Percentiles rank a stretch among this genome's conserved stretches.
phyloP scores from a whole-genome alignment of 495 filamentous ascomycete species.

The Tuber borchii region DNA sequence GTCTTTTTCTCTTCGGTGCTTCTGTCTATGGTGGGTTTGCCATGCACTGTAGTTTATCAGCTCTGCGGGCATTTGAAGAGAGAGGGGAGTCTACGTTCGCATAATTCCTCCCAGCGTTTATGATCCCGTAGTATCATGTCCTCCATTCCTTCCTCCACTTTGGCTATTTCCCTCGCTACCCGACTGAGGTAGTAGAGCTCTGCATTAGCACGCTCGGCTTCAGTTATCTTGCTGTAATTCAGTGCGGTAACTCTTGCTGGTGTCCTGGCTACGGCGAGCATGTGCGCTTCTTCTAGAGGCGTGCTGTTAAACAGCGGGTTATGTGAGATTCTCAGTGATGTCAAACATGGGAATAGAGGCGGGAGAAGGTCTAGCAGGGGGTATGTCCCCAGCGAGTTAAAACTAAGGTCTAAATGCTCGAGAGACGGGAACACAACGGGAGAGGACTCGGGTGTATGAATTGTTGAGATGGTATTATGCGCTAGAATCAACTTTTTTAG shows the following conservation, averaged over 20 bases:
- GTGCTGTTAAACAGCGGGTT: slow-evolving; percentile 63
- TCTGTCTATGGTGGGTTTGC: slow-evolving; percentile 51
- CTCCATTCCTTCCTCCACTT: slow-evolving; percentile 51
- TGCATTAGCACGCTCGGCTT: slow-evolving; percentile 69
- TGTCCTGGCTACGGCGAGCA: slow-evolving; percentile 78
- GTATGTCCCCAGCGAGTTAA: slow-evolving; percentile 69
- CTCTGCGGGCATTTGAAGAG: neutral
- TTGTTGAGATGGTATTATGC: slow-evolving; percentile 49
- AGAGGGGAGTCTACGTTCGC: slow-evolving; percentile 43
- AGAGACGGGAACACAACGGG: slow-evolving; percentile 45
- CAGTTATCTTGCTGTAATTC: slow-evolving; percentile 70
- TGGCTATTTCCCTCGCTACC: slow-evolving; percentile 67
- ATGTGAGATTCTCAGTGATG: slow-evolving; percentile 65
- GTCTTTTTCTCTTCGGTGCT: slow-evolving; percentile 48
- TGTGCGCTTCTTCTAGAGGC: slow-evolving; percentile 67
- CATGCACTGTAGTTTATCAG: slow-evolving; percentile 22
- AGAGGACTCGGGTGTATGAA: slow-evolving; percentile 41
- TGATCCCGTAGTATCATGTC: slow-evolving; percentile 53
- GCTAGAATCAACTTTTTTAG: slow-evolving; percentile 60
- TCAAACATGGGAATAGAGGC: slow-evolving; percentile 61
- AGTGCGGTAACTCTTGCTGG: slow-evolving; percentile 55
- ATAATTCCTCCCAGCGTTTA: slow-evolving; percentile 64
- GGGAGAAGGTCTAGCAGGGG: slow-evolving; percentile 60
- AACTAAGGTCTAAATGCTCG: slow-evolving; percentile 69
- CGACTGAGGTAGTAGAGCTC: slow-evolving; percentile 86